Evolutionary conservation across 495 filamentous ascomycete genomes (phyloP).

Genomic region (Penicillium dipodomyicola): DNA sequence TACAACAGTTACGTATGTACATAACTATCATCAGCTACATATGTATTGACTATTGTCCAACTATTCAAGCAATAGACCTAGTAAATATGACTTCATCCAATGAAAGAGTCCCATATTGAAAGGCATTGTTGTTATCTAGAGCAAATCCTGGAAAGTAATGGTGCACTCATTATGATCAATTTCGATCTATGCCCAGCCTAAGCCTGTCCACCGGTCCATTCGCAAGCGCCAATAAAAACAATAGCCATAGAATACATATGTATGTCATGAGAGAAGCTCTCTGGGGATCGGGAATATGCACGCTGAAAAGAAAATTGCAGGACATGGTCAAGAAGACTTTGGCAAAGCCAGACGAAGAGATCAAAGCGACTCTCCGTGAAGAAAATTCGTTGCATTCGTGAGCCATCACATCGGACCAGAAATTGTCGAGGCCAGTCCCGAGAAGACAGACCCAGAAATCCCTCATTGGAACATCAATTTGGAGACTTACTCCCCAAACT

Average conservation of each 20-base stretch:
- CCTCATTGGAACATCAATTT: not conserved
- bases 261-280: slow-evolving; percentile 22
- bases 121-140: not conserved
- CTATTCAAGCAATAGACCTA: not conserved
- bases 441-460: slow-evolving; percentile 12
- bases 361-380: slow-evolving; percentile 24
- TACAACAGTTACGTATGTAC: no score
- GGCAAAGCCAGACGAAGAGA: slow-evolving; percentile 19
- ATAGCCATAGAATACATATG: slow-evolving; percentile 38
- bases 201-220: slow-evolving; percentile 14
- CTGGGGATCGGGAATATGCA: slow-evolving; percentile 40
- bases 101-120: not conserved
- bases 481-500: not conserved
- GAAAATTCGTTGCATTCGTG: slow-evolving; percentile 49
- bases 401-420: slow-evolving; percentile 42
- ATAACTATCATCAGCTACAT: no score
- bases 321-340: slow-evolving; percentile 36
- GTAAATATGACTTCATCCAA: not conserved
- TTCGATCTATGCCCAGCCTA: slow-evolving; percentile 12
- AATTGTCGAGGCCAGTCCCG: slow-evolving; percentile 7
- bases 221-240: slow-evolving; percentile 13
- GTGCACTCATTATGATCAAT: slow-evolving; percentile 14
- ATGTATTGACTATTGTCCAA: not conserved
- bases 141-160: not conserved
- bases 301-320: slow-evolving; percentile 43